Evolutionary conservation across 2,329 filamentous ascomycete genomes (phyloP).

Genomic region (Trichoderma asperellum): DNA sequence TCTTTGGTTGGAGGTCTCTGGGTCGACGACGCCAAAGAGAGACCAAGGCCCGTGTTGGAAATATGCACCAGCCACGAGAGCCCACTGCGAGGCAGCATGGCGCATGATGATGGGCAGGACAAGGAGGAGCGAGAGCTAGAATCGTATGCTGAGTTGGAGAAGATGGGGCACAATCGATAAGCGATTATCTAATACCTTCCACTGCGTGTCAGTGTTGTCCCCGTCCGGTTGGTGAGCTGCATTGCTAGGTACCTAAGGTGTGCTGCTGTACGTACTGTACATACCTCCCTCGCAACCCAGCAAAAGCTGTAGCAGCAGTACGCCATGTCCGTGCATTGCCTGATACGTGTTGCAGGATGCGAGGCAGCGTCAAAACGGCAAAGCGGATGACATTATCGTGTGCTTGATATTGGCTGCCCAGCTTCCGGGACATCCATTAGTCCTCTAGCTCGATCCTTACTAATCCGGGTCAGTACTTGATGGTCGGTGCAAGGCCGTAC

Average conservation of each 20-base stretch:
- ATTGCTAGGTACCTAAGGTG: neutral
- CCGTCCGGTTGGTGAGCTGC: constrained; percentile 20
- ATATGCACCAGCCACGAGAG: constrained; percentile 27
- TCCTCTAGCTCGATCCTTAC: neutral
- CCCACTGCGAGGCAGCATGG: constrained; percentile 23
- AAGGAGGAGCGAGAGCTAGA: constrained; percentile 8
- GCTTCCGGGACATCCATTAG: constrained; percentile 1
- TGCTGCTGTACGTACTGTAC: neutral
- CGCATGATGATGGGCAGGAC: constrained; percentile 27
- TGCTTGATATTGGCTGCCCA: constrained; percentile 20
- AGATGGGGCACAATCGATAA: constrained; percentile 26
- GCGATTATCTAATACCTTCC: constrained; percentile 15
- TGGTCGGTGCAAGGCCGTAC: neutral
- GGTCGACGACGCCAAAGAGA: neutral
- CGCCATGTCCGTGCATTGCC: constrained; percentile 19
- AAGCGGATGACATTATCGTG: constrained; percentile 20
- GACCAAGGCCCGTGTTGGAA: constrained; percentile 29
- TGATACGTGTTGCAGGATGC: constrained; percentile 24
- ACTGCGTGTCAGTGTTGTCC: constrained; percentile 13
- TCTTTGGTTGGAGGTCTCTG: constrained; percentile 33
- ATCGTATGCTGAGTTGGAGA: neutral
- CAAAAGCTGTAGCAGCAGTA: neutral
- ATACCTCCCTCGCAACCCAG: no score
- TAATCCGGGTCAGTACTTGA: constrained; percentile 6
- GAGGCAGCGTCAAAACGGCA: constrained; percentile 23